These are phyloP conservation scores for Alternaria ventricosa DNA, from an alignment of 2,329 filamentous ascomycete species.

Conservation along the genomic window DNA sequence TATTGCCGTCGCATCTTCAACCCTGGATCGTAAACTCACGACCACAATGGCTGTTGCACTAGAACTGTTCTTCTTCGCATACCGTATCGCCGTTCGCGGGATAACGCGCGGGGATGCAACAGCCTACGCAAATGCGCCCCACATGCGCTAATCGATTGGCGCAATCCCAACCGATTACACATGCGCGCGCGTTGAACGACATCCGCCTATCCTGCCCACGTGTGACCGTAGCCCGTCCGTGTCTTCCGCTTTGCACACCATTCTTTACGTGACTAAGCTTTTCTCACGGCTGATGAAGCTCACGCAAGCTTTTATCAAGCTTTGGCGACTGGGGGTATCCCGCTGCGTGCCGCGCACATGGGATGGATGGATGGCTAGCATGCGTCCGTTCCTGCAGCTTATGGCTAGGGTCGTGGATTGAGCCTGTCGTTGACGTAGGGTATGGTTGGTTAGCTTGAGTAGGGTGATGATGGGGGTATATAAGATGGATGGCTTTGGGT, in stretches of 20 bases:
- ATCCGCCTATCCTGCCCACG: background rate
- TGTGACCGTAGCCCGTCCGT: background rate
- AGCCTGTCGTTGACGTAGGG: background rate
- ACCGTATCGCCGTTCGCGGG: background rate
- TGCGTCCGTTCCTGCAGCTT: conserved; percentile 6
- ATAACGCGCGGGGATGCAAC: background rate
- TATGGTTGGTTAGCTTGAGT: background rate
- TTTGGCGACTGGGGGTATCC: background rate
- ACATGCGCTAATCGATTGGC: background rate
- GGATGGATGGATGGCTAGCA: background rate
- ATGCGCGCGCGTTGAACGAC: background rate
- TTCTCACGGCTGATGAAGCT: background rate
- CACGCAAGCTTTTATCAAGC: background rate
- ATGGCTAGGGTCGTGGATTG: background rate
- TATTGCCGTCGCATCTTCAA: too few species aligned
- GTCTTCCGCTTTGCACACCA: background rate
- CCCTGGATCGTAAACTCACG: too few species aligned
- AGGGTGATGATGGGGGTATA: background rate
- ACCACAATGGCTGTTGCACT: background rate
- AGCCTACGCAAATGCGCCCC: background rate
- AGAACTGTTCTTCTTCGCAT: background rate
- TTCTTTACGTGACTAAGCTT: background rate
- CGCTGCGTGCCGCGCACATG: background rate
- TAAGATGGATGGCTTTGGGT: background rate
- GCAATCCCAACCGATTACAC: background rate